phyloP scores from a whole-genome alignment of 2,329 filamentous ascomycete genomes.

The Aspergillus sp. region DNA sequence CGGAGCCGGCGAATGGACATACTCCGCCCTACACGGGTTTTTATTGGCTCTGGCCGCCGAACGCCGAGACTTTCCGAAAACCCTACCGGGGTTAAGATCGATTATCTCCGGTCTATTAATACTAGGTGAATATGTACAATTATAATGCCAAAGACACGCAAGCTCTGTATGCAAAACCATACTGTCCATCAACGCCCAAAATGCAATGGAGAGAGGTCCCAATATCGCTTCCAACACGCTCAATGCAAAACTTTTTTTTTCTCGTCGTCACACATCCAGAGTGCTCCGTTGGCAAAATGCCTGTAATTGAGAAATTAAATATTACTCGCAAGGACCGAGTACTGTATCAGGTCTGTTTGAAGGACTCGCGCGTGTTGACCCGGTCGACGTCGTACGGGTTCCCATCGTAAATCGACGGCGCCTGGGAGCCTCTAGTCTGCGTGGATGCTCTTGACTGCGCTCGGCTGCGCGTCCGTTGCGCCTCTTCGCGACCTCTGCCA shows the following conservation, averaged over 20 bases:
- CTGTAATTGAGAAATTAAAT: neutral
- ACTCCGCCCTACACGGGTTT: too few relatives aligned
- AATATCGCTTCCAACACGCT: too few relatives aligned
- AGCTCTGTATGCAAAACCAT: too few relatives aligned
- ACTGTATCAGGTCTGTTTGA: constrained; percentile 12
- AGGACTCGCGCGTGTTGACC: constrained; percentile 33
- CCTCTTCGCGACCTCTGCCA: constrained; percentile 10
- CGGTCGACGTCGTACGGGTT: constrained; percentile 38
- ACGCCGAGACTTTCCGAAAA: neutral
- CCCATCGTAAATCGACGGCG: constrained; percentile 29
- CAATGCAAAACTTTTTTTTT: too few relatives aligned
- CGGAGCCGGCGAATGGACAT: neutral
- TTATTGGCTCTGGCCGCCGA: neutral
- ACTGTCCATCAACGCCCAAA: too few relatives aligned
- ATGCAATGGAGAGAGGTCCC: too few relatives aligned
- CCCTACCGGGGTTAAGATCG: neutral
- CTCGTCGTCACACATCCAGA: too few relatives aligned
- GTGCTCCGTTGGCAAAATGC: neutral
- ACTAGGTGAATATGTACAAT: too few relatives aligned
- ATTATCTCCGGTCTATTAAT: neutral
- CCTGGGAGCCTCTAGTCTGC: constrained; percentile 14
- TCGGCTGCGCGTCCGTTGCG: constrained; percentile 17
- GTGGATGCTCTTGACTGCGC: constrained; percentile 19
- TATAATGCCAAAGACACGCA: too few relatives aligned
- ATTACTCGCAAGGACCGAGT: neutral